Evolutionary conservation across 2,329 filamentous ascomycete genomes (phyloP), one percentile per base, ranked within the genome.

Genomic region (Fusarium circinatum): DNA sequence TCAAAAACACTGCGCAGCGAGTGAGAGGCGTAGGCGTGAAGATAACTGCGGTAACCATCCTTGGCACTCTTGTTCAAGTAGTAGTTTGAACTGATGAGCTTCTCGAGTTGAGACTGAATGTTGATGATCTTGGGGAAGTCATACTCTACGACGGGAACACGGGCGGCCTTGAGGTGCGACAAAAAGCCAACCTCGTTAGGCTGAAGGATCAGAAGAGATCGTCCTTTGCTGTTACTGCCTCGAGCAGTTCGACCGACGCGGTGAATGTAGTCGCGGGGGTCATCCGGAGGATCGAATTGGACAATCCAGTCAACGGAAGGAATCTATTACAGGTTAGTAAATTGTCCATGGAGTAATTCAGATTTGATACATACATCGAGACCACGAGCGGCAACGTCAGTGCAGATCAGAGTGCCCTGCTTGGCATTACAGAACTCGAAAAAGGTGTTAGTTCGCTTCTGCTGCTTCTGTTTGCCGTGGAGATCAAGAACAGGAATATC

Each of bases 371-470:
- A 82, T 83, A 92, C 90, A 88, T 98, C 96, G 55, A 99, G 89
- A 41, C 96, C 96, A 86, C 96, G 89, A 7, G 96, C 96, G 51
- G 96, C 96, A 73, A 99, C 96, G 79, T 99, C 96, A 1, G 96
- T 99, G 85, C 95, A 98, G 76, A 99, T 96, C 61, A 99, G 84
- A 2, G 94, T 97, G 30, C 96, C 96, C 75, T 93, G 90, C 75
- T 91, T 91, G 24, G 95, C 87, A 72, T 89, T 89, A 82, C 86
- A 88, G 82, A 99, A 99, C 82, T 98, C 96, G 83, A 98, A 99
- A 83, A 99, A 99, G 2, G 95, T 98, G 81, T 97, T 97, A 30
- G 96, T 99, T n/a, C 96, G 93, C 83, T 98, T 98, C 84, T 98
- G 95, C 84, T 99, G 96, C 85, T 99, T 99, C 84, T 98, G 94